These are phyloP conservation scores for Penstemon newberryi DNA, from an alignment of 257 asterid species.

Conservation along the genomic window DNA sequence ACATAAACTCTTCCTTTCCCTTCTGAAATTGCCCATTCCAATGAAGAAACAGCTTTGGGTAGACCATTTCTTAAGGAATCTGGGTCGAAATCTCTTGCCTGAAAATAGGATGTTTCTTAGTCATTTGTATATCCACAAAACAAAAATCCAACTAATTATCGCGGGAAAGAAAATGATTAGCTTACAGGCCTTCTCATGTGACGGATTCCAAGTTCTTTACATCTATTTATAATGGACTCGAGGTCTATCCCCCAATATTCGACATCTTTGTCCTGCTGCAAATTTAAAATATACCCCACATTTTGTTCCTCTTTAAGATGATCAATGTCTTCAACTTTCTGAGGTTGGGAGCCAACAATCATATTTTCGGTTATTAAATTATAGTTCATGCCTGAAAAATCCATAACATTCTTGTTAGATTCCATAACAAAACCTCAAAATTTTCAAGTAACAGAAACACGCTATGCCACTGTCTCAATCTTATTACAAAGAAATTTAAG, in stretches of 20 bases:
- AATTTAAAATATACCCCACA: constrained; percentile 74
- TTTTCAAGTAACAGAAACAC: not conserved
- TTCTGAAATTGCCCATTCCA: constrained; percentile 77
- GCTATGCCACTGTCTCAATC: not conserved
- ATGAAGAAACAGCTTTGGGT: constrained; percentile 72
- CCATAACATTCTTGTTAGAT: constrained; percentile 27
- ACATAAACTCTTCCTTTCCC: constrained; percentile 81
- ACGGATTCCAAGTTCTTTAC: constrained; percentile 61
- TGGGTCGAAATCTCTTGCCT: constrained; percentile 96
- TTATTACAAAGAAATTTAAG: not conserved
- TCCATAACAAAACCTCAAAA: constrained; percentile 7
- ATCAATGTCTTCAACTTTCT: constrained; percentile 78
- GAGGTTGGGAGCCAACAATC: constrained; percentile 95
- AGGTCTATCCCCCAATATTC: constrained; percentile 86
- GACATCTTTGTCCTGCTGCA: constrained; percentile 86
- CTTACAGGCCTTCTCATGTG: constrained; percentile 99
- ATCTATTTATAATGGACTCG: constrained; percentile 55
- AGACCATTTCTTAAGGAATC: constrained; percentile 77
- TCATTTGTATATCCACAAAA: not conserved
- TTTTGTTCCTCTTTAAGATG: constrained; percentile 70
- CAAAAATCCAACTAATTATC: no score
- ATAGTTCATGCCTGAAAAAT: constrained; percentile 83
- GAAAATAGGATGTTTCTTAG: constrained; percentile 25
- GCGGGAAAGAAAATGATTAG: constrained; percentile 25
- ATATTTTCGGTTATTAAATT: constrained; percentile 77